A percentile compares a stretch with the other conserved stretches of the same genome.
Evolutionary conservation across 768 basidiomycete genomes (phyloP).

Genomic region (Rhizopogon sp.): DNA sequence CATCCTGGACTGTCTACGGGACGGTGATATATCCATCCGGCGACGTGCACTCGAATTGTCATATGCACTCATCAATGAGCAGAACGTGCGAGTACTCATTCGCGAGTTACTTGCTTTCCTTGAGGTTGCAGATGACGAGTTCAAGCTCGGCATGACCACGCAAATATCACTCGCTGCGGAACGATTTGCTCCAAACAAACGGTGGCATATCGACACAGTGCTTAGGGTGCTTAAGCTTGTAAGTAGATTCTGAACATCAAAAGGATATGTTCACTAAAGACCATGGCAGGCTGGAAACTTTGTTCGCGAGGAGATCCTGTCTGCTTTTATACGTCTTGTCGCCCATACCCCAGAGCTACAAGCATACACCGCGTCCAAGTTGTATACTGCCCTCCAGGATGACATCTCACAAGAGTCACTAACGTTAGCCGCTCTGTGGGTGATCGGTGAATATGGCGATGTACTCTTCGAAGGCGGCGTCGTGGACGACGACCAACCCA

Average conservation of each 20-base stretch:
- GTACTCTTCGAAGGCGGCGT: constrained; percentile 81
- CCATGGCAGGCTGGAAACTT: constrained; percentile 85
- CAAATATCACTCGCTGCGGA: constrained; percentile 96
- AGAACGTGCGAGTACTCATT: constrained; percentile 87
- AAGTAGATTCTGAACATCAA: constrained; percentile 20
- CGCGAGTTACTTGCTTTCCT: constrained; percentile 93
- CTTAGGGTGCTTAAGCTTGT: constrained; percentile 89
- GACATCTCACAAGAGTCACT: constrained; percentile 97
- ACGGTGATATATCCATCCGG: constrained; percentile 97
- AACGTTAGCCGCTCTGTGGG: constrained; percentile 90
- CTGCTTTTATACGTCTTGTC: constrained; percentile 92
- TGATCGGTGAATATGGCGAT: constrained; percentile 96
- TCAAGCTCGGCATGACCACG: constrained; percentile 96
- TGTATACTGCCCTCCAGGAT: constrained; percentile 80
- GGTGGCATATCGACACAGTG: constrained; percentile 99
- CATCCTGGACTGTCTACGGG: constrained; percentile 98
- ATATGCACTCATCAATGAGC: constrained; percentile 94
- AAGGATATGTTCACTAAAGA: constrained; percentile 3
- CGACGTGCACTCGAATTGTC: constrained; percentile 94
- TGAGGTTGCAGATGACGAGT: constrained; percentile 97
- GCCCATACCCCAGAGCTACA: constrained; percentile 97
- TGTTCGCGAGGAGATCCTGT: constrained; percentile 92
- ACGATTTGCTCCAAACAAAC: constrained; percentile 93
- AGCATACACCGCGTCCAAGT: constrained; percentile 87
- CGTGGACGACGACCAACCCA: constrained; percentile 69